Conservation (phyloP, 2,329 filamentous ascomycete genomes). For the Xylariaceae sp. region DNA sequence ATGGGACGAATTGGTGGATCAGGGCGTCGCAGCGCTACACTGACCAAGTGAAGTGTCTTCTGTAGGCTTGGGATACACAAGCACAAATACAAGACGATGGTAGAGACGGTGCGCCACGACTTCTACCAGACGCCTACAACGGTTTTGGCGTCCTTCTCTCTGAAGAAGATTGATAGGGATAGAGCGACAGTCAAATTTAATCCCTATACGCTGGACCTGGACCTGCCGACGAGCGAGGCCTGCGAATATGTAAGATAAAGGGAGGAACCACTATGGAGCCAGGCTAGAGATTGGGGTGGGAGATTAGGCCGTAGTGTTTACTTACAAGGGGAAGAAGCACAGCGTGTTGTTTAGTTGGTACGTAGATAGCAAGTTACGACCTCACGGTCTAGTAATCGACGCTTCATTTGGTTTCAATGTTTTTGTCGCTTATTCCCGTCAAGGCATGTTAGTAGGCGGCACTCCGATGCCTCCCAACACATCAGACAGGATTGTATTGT, state of each 20-base stretch:
- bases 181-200: too few relatives aligned
- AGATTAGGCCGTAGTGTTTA: constrained; percentile 29
- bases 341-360: constrained; percentile 18
- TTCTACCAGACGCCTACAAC: too few relatives aligned
- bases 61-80: neutral
- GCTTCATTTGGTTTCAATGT: neutral
- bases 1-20: constrained; percentile 55
- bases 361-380: constrained; percentile 23
- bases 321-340: constrained; percentile 30
- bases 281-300: constrained; percentile 15
- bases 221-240: too few relatives aligned
- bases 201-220: too few relatives aligned
- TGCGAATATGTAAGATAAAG: constrained; percentile 30
- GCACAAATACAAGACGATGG: neutral
- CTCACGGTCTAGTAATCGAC: constrained; percentile 21
- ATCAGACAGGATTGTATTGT: constrained; percentile 47
- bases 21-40: constrained; percentile 24
- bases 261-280: neutral
- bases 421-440: neutral
- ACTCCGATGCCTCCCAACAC: constrained; percentile 53
- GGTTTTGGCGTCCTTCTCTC: too few relatives aligned
- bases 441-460: constrained; percentile 25
- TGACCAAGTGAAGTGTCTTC: neutral
- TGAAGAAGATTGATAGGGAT: too few relatives aligned
- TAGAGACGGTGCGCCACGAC: too few relatives aligned